Evolutionary conservation across 1,284 basidiomycete species (phyloP), one percentile per base, ranked within the genome.

Genomic region (Tylopilus sp.): DNA sequence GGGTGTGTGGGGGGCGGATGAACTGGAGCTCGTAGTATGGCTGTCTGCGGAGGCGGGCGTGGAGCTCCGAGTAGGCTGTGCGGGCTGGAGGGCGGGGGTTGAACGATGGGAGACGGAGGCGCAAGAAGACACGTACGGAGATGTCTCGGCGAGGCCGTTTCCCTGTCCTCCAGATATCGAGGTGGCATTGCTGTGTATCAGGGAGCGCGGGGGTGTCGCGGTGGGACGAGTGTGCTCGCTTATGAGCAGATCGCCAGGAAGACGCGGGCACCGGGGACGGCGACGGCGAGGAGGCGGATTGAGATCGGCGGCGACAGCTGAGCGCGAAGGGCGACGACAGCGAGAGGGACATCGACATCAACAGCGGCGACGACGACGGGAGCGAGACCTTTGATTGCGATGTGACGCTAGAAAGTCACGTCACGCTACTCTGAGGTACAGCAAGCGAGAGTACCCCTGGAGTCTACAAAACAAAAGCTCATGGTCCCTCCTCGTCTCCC

Each of bases 101-200:
- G 29, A 24, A 33, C 7, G 30, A 42, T 9, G 31, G 28, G 2
- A 39, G 33, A 34, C 2, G 8, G 17, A 21, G 34, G 46, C 1
- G 7, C n/a, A 37, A 36, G 38, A 33, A 38, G 43, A 38, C 8
- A 55, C 78, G 58, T 56, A 82, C 82, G 18, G 73, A 69, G 38
- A 63, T 53, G 54, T 77, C 74, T 53, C 71, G 66, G 24, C 80
- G 72, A 18, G 65, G 74, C 50, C 77, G 72, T 62, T 81, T 78
- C 59, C 80, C 81, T 20, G 74, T 71, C 50, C 75, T 69, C 74
- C 77, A 79, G 28, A 68, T 61, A 53, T 82, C 79, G 34, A 77
- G 66, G 55, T 76, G 77, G 73, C 73, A 77, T 62, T 73, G 78
- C 53, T 73, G 72, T 3, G 72, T 57, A 52, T 73, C 72, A 42